Base-by-base conservation (phyloP, 306 rosid genomes). In the Prunus armeniaca region DNA sequence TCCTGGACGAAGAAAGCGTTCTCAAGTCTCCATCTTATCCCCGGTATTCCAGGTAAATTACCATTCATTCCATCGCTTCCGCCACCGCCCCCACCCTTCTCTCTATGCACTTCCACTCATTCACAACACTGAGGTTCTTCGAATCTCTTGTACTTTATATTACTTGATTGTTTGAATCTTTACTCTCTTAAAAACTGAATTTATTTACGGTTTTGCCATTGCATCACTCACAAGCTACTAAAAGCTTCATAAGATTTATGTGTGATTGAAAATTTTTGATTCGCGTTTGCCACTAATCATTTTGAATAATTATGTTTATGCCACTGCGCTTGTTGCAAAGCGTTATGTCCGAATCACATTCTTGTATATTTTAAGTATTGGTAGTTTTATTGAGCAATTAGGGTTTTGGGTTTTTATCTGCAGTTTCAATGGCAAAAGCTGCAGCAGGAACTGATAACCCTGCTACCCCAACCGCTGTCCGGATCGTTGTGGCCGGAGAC, bases 401-500 rank as follows among this genome's bases (percentile, higher is more conserved):
- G 83, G 73, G 67, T 73, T 85, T 75, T 80, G 74, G 75, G 64
- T 84, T 69, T 76, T 69, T 46, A 24, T 25, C 34, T 81, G 80
- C 82, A 86, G 85, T 65, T 71, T 25, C 76, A 45, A 96, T 96
- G 99, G 91, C 90, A 2, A 92, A 80, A 78, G 74, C 87, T 77
- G 73, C 84, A 64, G 72, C 87, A 34, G 93, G 89, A 80, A 76
- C 85, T 27, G 80, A 66, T 34, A 89, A 86, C 72, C 86, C 88
- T 2, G 86, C 82, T 41, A 88, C 78, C 27, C 83, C 89, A 9
- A 86, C 74, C 2, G 91, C 91, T 30, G 97, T 95, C 71, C 93
- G 97, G 18, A 95, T 95, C 28, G 99, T 93, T 41, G 97, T 96
- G 3, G 98, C 94, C 7, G 99, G 99, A 68, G 98, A 96, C 85